Conservation (phyloP, 208 protist species). For the Chromosphaera perkinsii region DNA sequence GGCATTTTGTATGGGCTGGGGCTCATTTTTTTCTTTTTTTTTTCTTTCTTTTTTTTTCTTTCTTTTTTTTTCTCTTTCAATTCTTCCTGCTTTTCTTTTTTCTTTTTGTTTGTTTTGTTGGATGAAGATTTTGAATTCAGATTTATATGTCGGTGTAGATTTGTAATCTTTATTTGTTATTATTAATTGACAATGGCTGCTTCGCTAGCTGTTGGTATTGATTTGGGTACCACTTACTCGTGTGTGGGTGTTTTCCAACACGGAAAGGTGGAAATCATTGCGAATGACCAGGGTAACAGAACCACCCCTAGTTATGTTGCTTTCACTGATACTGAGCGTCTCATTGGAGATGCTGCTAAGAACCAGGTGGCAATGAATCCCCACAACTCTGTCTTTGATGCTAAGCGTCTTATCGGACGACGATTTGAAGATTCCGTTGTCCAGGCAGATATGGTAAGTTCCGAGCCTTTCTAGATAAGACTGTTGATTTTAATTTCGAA, state of each 20-base stretch:
- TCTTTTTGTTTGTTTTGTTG: no score
- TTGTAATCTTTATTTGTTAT: no score
- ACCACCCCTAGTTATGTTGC: constrained; percentile 97
- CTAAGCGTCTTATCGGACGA: constrained; percentile 73
- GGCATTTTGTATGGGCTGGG: no score
- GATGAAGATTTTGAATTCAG: no score
- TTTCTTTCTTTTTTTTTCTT: no score
- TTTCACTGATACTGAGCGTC: constrained; percentile 84
- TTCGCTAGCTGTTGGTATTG: constrained; percentile 29
- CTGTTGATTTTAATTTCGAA: no score
- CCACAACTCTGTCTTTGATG: constrained; percentile 82
- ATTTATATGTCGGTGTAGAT: no score
- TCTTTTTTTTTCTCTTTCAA: no score
- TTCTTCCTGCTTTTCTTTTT: no score
- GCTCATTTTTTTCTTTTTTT: no score
- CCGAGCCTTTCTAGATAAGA: no score
- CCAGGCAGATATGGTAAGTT: constrained; percentile 42
- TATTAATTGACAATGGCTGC: no score
- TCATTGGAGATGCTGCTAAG: constrained; percentile 70
- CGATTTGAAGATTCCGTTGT: constrained; percentile 50
- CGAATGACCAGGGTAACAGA: constrained; percentile 92
- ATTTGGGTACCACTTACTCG: constrained; percentile 76
- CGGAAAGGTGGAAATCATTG: constrained; percentile 93
- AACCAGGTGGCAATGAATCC: constrained; percentile 78
- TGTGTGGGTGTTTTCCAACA: constrained; percentile 93